These are phyloP conservation scores for Candida hungchunana DNA, from an alignment of 805 yeast genomes.

Conservation along the genomic window DNA sequence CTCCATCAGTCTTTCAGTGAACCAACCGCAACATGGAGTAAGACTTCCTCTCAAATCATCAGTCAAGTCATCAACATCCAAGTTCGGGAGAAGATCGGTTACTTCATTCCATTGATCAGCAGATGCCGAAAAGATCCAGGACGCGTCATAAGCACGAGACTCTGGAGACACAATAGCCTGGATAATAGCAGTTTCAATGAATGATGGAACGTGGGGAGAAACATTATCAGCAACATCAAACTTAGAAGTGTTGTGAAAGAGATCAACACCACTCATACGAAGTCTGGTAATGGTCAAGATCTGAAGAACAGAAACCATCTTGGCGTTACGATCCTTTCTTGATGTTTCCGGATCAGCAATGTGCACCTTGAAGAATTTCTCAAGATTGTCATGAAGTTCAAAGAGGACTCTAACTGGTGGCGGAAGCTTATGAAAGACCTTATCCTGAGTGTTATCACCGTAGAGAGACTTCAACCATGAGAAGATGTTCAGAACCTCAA, in stretches of 20 bases:
- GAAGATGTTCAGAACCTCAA: slow-evolving; percentile 65
- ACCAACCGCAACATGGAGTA: slow-evolving; percentile 91
- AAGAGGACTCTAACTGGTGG: slow-evolving; percentile 61
- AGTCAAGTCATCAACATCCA: slow-evolving; percentile 30
- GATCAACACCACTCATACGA: slow-evolving; percentile 56
- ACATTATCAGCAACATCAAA: slow-evolving; percentile 18
- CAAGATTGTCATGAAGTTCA: slow-evolving; percentile 62
- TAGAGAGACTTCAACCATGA: slow-evolving; percentile 60
- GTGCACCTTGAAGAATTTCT: slow-evolving; percentile 58
- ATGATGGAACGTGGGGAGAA: slow-evolving; percentile 67
- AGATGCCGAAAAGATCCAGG: slow-evolving; percentile 60
- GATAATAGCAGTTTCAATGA: slow-evolving; percentile 73
- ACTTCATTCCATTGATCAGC: slow-evolving; percentile 30
- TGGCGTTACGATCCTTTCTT: slow-evolving; percentile 53
- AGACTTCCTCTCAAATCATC: slow-evolving; percentile 39
- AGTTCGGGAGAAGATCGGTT: slow-evolving; percentile 31
- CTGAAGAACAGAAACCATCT: slow-evolving; percentile 65
- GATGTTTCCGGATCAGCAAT: slow-evolving; percentile 59
- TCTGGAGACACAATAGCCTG: slow-evolving; percentile 79
- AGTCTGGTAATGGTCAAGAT: slow-evolving; percentile 61
- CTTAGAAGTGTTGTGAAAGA: slow-evolving; percentile 31
- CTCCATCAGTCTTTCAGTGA: slow-evolving; percentile 73
- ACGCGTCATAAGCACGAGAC: slow-evolving; percentile 59
- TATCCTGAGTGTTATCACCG: slow-evolving; percentile 39
- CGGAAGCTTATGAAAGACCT: slow-evolving; percentile 53